These are phyloP conservation scores for Prosopis cineraria DNA, from an alignment of 306 rosid species.

Conservation along the genomic window DNA sequence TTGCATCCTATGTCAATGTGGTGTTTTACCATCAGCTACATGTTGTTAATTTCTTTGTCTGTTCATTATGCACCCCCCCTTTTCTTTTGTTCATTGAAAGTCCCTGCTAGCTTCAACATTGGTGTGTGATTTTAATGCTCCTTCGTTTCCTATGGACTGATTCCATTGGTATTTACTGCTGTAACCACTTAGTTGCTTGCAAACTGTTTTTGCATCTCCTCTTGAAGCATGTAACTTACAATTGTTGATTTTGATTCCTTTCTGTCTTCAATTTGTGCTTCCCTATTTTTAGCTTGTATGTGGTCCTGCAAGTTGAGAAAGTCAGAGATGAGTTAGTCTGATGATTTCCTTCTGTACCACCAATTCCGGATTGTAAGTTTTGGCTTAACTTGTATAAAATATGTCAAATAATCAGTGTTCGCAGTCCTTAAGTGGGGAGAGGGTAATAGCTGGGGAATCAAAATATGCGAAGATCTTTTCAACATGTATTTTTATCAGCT, in stretches of 20 bases:
- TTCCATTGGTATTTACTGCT: background rate
- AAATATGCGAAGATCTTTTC: background rate
- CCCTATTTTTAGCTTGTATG: background rate
- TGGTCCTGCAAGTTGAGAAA: background rate
- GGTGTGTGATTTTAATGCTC: background rate
- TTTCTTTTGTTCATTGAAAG: background rate
- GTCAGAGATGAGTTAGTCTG: background rate
- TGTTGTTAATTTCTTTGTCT: background rate
- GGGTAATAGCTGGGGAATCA: conserved; percentile 3
- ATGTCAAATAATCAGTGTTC: conserved; percentile 5
- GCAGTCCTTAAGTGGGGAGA: conserved; percentile 8
- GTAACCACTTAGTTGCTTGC: background rate
- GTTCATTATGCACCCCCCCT: background rate
- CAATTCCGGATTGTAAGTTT: conserved; percentile 11
- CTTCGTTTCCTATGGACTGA: conserved; percentile 15
- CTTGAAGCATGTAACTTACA: conserved; percentile 1
- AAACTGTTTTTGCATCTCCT: conserved; percentile 1
- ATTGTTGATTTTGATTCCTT: background rate
- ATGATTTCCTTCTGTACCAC: conserved; percentile 16
- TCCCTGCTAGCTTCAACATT: conserved; percentile 14
- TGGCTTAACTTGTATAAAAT: background rate
- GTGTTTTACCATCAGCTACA: background rate
- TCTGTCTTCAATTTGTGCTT: background rate
- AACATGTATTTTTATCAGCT: background rate
- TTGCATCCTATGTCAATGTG: background rate